Base-by-base conservation (phyloP, 495 filamentous ascomycete genomes). In the Neurospora sp. region DNA sequence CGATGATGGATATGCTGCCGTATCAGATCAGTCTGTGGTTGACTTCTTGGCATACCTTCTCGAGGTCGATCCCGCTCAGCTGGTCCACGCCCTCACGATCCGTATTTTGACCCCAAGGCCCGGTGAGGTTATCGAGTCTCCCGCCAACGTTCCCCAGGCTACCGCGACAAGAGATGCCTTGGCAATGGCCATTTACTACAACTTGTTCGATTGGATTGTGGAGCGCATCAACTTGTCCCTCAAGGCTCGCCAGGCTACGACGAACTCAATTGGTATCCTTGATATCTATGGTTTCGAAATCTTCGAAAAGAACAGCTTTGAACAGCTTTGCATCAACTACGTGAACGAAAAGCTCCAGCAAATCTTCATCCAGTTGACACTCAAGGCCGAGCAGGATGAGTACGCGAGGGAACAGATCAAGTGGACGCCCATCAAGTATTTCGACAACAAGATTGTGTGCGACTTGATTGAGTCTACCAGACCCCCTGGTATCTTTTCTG, bases 211-310 rank as follows among this genome's bases (percentile, higher is more conserved):
- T 80, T 99, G 96, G 96, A 98, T 99, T 75, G 94, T 98, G 39
- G 89, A 91, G 74, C 91, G 96, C 74, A 92, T 98, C 74, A 99
- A 99, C 78, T 86, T 89, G 70, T 97, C 96, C 11, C 83, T 99
- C 77, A 89, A 91, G 82, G 94, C 96, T 39, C 88, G 92, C 37
- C 91, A 91, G 13, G 81, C 90, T 0, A 83, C 93, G 10, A 84
- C 90, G 15, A 94, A 97, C 80, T 92, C 93, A 3, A 96, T 99
- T 77, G 96, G 96, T 81, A 98, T 99, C 82, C 88, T 99, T 70
- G 96, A 99, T 87, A 99, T 99, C 74, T 99, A 99, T 82, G 96
- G 96, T 19, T 99, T 99, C 77, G 96, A 99, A 82, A 99, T 99
- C 76, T 99, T 99, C 76, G 96, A 99, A 81, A 93, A 92, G 83